Evolutionary conservation across 805 yeast genomes (phyloP), one percentile per base, ranked within the genome.

Genomic region (Ogataea methylovora): DNA sequence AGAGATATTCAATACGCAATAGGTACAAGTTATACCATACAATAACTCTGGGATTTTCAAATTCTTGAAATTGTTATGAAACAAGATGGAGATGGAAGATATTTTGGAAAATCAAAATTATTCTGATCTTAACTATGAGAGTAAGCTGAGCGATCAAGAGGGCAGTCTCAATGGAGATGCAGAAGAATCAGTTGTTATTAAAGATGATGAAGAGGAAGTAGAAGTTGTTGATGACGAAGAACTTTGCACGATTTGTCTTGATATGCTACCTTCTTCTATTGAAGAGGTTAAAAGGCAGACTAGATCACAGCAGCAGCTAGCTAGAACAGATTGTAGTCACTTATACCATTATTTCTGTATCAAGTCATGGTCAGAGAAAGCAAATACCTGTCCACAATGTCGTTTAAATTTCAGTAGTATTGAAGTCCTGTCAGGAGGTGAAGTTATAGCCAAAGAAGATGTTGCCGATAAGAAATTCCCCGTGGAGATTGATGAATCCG

Each of bases 301-400:
- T 6, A 37, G 58, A 18, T 37, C 44, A 2, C 41, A 51, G 3
- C 53, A 46, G 26, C 36, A 37, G 9, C 41, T 50, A 11, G 58
- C 59, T 2, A 38, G 48, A 15, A 46, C 58, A 1, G 39, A 39
- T 1, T 60, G 65, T 29, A 34, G 41, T 19, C 65, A 60, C 37
- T 40, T 39, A 21, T 60, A 59, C 29, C 65, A 60, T 34, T 56
- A 51, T 33, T 54, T 51, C 24, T 60, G 65, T 35, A 54, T 60
- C 29, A 44, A 43, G 27, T 53, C 56, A 25, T 60, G 65, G 65
- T 42, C 58, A 2, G 49, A 51, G 34, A 45, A 56, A 38, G 60
- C 62, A 13, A 58, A 56, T 28, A 53, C 60, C 11, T 58, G 64
- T 32, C 63, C 65, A 6, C 49, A 54, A 35, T 60, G 65, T 34